Conservation (phyloP, 2,329 filamentous ascomycete genomes). For the Aureobasidium lini region DNA sequence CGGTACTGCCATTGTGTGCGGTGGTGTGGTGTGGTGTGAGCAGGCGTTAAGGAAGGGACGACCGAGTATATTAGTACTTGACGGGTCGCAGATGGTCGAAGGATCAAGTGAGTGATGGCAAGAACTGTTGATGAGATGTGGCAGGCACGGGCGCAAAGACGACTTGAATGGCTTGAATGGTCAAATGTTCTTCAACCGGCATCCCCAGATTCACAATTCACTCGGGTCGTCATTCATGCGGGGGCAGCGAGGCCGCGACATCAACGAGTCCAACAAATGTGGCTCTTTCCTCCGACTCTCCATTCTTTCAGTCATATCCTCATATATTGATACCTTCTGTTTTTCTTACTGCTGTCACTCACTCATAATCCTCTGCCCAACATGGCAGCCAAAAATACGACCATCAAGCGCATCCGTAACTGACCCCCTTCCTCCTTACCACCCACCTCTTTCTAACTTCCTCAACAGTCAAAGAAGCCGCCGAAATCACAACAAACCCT, state of each 20-base stretch:
- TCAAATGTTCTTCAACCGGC: not conserved
- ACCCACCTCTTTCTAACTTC: conserved; percentile 18
- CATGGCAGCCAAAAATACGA: conserved; percentile 63
- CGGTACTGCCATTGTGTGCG: not conserved
- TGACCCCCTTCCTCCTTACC: conserved; percentile 12
- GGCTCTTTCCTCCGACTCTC: not conserved
- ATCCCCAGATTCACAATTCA: not conserved
- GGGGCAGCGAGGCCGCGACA: not conserved
- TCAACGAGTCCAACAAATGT: not conserved
- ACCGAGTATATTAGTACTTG: not conserved
- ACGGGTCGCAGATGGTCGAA: not conserved
- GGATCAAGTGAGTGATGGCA: too few species aligned
- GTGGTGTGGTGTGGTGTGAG: not conserved
- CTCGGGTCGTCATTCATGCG: conserved; percentile 6
- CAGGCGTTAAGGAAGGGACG: not conserved
- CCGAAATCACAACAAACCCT: conserved; percentile 72
- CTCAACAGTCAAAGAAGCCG: conserved; percentile 71
- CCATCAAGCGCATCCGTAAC: conserved; percentile 75
- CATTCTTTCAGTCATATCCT: not conserved
- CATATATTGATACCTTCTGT: not conserved
- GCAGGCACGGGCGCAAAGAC: not conserved
- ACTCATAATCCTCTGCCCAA: not conserved
- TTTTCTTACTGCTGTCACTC: not conserved
- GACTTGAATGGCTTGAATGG: too few species aligned
- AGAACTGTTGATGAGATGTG: not conserved